These are phyloP conservation scores for Brettanomyces sp. DNA, from an alignment of 805 yeast genomes.

Conservation along the genomic window DNA sequence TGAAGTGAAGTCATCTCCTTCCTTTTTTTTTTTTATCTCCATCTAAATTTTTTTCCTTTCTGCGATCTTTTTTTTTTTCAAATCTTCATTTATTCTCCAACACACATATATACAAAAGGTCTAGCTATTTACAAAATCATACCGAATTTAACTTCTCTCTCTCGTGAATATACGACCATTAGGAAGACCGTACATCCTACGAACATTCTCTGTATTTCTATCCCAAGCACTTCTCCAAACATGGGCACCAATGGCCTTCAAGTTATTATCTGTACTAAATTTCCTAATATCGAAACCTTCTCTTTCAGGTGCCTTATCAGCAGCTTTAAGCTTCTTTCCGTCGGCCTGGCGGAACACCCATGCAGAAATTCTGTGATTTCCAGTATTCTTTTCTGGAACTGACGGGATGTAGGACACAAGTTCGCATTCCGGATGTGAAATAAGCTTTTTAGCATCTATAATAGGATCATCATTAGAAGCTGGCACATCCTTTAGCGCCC, in stretches of 20 bases:
- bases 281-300: slow-evolving; percentile 62
- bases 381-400: slow-evolving; percentile 80
- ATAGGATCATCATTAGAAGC: slow-evolving; percentile 49
- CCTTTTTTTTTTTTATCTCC: no score
- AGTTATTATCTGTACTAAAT: slow-evolving; percentile 45
- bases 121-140: no score
- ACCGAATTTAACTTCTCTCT: slow-evolving; percentile 30
- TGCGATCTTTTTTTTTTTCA: no score
- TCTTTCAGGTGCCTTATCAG: slow-evolving; percentile 22
- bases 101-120: no score
- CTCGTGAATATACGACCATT: slow-evolving; percentile 67
- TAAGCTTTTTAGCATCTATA: slow-evolving; percentile 36
- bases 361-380: slow-evolving; percentile 70
- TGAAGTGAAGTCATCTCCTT: no score
- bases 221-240: slow-evolving; percentile 86
- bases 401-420: slow-evolving; percentile 68
- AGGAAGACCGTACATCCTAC: slow-evolving; percentile 66
- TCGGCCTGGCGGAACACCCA: slow-evolving; percentile 80
- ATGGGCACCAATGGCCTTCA: slow-evolving; percentile 85
- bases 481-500: slow-evolving; percentile 65
- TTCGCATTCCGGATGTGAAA: slow-evolving; percentile 28
- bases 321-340: slow-evolving; percentile 15
- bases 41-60: no score
- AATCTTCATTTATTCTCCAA: background rate
- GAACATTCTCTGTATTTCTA: slow-evolving; percentile 54